A percentile compares a stretch with the other conserved stretches of the same genome.
Conservation (phyloP, 257 asterid genomes). For the Lycium ferocissimum region DNA sequence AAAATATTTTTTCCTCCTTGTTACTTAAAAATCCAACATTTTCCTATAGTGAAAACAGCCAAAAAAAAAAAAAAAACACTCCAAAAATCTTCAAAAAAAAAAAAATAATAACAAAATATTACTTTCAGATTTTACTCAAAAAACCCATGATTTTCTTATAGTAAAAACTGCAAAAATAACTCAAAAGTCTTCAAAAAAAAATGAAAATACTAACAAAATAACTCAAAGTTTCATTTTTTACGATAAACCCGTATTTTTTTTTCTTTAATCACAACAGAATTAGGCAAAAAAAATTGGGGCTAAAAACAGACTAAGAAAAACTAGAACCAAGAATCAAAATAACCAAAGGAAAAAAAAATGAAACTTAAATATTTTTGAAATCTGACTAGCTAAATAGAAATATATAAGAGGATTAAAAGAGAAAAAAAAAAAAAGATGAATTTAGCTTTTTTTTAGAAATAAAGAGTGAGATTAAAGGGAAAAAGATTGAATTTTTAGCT, state of each 20-base stretch:
- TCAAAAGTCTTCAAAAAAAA: slow-evolving; percentile 21
- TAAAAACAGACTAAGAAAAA: background rate
- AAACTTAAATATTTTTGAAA: background rate
- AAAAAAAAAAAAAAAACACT: background rate
- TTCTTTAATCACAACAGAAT: too few relatives aligned
- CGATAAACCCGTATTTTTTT: background rate
- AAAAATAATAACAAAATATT: background rate
- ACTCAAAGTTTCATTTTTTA: background rate
- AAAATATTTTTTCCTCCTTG: background rate
- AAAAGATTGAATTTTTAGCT: slow-evolving; percentile 44
- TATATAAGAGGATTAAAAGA: slow-evolving; percentile 38
- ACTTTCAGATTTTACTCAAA: background rate
- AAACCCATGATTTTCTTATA: slow-evolving; percentile 41
- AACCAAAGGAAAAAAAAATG: background rate
- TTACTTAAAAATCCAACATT: slow-evolving; percentile 49
- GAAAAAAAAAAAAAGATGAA: background rate
- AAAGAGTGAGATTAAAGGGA: slow-evolving; percentile 26
- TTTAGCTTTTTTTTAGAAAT: slow-evolving; percentile 38
- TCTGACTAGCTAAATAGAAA: slow-evolving; percentile 32
- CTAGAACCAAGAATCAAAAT: background rate
- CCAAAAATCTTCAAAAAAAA: background rate
- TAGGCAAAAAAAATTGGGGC: background rate
- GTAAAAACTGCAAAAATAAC: slow-evolving; percentile 27
- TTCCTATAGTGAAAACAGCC: background rate
- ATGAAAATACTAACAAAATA: background rate